Percentiles rank a stretch among this genome's conserved stretches.
Conservation (phyloP, 495 filamentous ascomycete species). For the Amorphotheca resinae region DNA sequence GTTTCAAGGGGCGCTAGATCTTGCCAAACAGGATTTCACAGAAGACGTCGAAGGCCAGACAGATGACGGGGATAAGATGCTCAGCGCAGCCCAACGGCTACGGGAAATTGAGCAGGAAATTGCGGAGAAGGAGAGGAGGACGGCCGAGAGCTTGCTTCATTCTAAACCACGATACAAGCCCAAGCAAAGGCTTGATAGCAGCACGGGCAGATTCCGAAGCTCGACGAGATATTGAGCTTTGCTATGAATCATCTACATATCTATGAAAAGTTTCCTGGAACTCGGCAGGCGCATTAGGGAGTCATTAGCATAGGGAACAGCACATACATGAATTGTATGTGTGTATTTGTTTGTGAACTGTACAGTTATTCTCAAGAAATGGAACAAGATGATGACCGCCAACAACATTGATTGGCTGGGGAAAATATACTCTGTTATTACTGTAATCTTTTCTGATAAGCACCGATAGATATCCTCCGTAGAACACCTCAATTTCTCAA, state of each 20-base stretch:
- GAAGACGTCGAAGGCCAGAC: conserved; percentile 14
- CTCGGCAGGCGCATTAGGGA: conserved; percentile 4
- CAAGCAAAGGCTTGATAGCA: conserved; percentile 8
- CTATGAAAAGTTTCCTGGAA: conserved; percentile 8
- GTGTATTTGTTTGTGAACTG: too few species aligned
- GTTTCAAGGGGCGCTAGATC: conserved; percentile 33
- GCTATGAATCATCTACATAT: background rate
- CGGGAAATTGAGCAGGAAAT: conserved; percentile 14
- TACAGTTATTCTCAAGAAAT: too few species aligned
- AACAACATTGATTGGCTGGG: too few species aligned
- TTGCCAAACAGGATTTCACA: conserved; percentile 13
- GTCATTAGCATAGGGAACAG: conserved; percentile 1
- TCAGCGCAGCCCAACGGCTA: conserved; percentile 4
- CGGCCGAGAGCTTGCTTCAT: conserved; percentile 15
- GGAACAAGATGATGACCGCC: too few species aligned
- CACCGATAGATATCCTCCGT: too few species aligned
- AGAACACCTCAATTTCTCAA: too few species aligned
- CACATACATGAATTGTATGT: background rate
- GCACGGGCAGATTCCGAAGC: conserved; percentile 1
- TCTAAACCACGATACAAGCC: conserved; percentile 10
- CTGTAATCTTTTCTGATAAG: too few species aligned
- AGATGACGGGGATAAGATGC: conserved; percentile 9
- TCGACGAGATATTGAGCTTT: conserved; percentile 2
- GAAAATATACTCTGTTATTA: too few species aligned
- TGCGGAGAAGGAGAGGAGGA: conserved; percentile 8